A percentile compares a stretch with the other conserved stretches of the same genome.
Evolutionary conservation across 2,329 filamentous ascomycete genomes (phyloP).

Genomic region (Neofusicoccum sp.): DNA sequence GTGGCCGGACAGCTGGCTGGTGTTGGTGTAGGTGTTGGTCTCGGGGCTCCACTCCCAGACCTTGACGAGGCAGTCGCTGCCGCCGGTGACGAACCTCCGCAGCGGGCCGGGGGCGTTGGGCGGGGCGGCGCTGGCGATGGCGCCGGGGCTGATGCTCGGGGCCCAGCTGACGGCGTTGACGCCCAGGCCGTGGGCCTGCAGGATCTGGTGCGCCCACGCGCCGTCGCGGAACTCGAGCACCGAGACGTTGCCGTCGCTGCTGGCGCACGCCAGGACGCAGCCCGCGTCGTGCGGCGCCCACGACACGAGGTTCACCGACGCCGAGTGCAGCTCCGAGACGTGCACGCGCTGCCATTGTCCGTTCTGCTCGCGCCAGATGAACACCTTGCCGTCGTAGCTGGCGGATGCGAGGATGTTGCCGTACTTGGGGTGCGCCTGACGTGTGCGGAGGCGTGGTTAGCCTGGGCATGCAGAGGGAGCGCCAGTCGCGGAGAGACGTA

Average conservation of each 20-base stretch:
- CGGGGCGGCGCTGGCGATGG: conserved; percentile 70
- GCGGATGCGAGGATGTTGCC: conserved; percentile 96
- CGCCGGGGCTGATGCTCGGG: conserved; percentile 78
- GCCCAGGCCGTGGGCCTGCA: conserved; percentile 87
- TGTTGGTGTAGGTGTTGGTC: conserved; percentile 52
- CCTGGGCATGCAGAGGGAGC: neutral
- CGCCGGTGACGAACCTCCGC: conserved; percentile 88
- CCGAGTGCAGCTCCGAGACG: conserved; percentile 90
- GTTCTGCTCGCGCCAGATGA: conserved; percentile 91
- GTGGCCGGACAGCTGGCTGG: conserved; percentile 68
- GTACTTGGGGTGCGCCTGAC: conserved; percentile 86
- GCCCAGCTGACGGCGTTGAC: conserved; percentile 97
- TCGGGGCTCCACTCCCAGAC: conserved; percentile 76
- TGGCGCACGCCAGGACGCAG: conserved; percentile 91
- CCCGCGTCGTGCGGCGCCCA: conserved; percentile 98
- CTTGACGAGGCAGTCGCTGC: conserved; percentile 89
- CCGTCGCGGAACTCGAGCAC: conserved; percentile 98
- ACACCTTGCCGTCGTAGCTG: conserved; percentile 94
- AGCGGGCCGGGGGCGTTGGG: conserved; percentile 53
- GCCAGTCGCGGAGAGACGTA: conserved; percentile 31
- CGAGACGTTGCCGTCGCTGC: conserved; percentile 87
- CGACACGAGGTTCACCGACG: conserved; percentile 91
- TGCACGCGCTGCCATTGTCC: conserved; percentile 71
- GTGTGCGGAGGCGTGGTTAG: neutral
- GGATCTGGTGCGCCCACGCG: conserved; percentile 83